These are phyloP conservation scores for Scutellaria barbata DNA, from an alignment of 257 asterid genomes.

Conservation along the genomic window DNA sequence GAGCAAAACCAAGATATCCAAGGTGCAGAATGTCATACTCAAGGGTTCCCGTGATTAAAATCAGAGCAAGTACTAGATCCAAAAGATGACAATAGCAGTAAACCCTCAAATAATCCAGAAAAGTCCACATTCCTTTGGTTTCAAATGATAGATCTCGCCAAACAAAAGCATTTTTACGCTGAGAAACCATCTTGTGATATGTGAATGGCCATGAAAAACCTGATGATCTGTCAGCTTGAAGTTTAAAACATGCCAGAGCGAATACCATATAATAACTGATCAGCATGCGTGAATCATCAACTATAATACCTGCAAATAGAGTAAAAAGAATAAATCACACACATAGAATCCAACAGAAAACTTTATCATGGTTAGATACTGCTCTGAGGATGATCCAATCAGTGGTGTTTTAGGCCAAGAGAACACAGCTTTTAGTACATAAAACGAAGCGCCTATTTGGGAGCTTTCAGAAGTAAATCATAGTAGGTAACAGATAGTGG, in stretches of 20 bases:
- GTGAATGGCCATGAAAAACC: constrained; percentile 79
- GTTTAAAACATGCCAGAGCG: constrained; percentile 89
- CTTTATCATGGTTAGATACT: constrained; percentile 2
- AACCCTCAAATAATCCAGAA: constrained; percentile 91
- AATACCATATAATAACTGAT: constrained; percentile 86
- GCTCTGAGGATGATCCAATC: constrained; percentile 24
- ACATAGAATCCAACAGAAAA: constrained; percentile 16
- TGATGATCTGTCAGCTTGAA: constrained; percentile 81
- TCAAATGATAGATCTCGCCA: constrained; percentile 98
- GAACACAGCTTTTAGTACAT: constrained; percentile 1
- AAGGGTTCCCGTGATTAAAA: constrained; percentile 89
- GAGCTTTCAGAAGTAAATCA: constrained; percentile 19
- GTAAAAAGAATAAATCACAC: constrained; percentile 14
- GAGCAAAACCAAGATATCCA: constrained; percentile 95
- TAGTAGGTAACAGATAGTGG: constrained; percentile 5
- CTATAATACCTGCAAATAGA: constrained; percentile 65
- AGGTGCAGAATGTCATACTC: constrained; percentile 97
- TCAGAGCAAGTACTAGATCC: constrained; percentile 92
- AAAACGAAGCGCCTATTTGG: constrained; percentile 17
- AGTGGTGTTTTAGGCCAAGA: constrained; percentile 1
- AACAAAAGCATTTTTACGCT: constrained; percentile 82
- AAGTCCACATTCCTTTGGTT: constrained; percentile 99
- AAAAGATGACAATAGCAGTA: constrained; percentile 98
- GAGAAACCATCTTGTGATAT: constrained; percentile 79
- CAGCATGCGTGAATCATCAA: constrained; percentile 95